These are phyloP conservation scores for Sporothrix pseudoabietina DNA, from an alignment of 2,329 filamentous ascomycete species.

Conservation along the genomic window DNA sequence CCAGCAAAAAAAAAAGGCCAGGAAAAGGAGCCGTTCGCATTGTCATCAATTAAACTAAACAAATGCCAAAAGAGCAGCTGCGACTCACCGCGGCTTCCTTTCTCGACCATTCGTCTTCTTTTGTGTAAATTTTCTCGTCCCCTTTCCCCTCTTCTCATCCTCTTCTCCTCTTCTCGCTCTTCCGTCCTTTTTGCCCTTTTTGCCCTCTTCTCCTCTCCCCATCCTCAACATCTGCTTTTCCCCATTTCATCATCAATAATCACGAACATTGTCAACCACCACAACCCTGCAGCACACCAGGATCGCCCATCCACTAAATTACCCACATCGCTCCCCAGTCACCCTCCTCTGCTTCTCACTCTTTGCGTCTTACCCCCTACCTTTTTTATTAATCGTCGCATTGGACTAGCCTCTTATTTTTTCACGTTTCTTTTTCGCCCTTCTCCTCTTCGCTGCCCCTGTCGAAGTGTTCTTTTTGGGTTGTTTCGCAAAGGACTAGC, in stretches of 20 bases:
- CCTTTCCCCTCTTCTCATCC: not conserved
- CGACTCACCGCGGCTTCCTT: conserved; percentile 25
- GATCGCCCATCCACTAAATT: conserved; percentile 23
- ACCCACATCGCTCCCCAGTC: conserved; percentile 16
- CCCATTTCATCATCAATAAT: conserved; percentile 20
- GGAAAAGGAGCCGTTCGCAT: conserved; percentile 25
- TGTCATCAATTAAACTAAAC: conserved; percentile 35
- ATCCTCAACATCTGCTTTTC: not conserved
- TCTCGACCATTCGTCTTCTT: conserved; percentile 14
- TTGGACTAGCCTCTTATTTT: conserved; percentile 27
- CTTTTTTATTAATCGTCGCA: conserved; percentile 28
- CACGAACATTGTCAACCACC: conserved; percentile 22
- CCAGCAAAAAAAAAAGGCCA: not conserved
- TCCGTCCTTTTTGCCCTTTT: not conserved
- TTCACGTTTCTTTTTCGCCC: conserved; percentile 25
- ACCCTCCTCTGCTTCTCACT: not conserved
- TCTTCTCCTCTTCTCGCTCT: conserved; percentile 1
- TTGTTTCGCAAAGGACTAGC: conserved; percentile 28
- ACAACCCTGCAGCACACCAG: conserved; percentile 17
- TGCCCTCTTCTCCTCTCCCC: not conserved
- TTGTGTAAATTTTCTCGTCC: not conserved
- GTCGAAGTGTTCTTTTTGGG: conserved; percentile 2
- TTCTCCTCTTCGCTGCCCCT: conserved; percentile 19
- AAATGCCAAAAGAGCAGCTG: conserved; percentile 27
- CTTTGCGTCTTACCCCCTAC: not conserved